A percentile compares a stretch with the other conserved stretches of the same genome.
These are phyloP conservation scores for Cyclotella choctawhatcheeana DNA, from an alignment of 108 stramenopile genomes.

Conservation along the genomic window DNA sequence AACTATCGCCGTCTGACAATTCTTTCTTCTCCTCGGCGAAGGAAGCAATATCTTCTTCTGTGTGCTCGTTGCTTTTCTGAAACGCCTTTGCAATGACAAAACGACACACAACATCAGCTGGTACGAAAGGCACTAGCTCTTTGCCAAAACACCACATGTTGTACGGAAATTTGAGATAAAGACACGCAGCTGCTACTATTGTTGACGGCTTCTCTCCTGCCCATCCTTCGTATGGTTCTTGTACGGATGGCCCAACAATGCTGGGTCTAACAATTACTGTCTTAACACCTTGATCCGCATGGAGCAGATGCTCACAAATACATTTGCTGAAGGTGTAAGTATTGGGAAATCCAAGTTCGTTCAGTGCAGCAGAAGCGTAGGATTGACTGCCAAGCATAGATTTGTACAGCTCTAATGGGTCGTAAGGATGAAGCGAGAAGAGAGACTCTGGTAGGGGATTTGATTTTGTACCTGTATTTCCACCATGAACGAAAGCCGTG, in stretches of 20 bases:
- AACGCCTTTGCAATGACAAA: slow-evolving; percentile 69
- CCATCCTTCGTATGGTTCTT: slow-evolving; percentile 83
- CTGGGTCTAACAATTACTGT: slow-evolving; percentile 86
- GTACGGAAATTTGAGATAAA: slow-evolving; percentile 76
- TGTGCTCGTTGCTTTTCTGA: slow-evolving; percentile 2
- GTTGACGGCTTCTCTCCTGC: slow-evolving; percentile 88
- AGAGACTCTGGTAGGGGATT: slow-evolving; percentile 67
- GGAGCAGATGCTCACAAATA: slow-evolving; percentile 84
- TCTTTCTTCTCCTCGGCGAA: slow-evolving; percentile 46
- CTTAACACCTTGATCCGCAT: slow-evolving; percentile 34
- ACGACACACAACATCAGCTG: slow-evolving; percentile 82
- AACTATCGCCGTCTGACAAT: slow-evolving; percentile 28
- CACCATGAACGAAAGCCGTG: slow-evolving; percentile 91
- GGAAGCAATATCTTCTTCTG: neutral
- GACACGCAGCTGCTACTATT: slow-evolving; percentile 81
- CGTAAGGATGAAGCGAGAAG: slow-evolving; percentile 61
- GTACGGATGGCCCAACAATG: slow-evolving; percentile 84
- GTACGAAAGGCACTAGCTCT: slow-evolving; percentile 72
- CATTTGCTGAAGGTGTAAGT: slow-evolving; percentile 91
- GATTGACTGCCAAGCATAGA: slow-evolving; percentile 81
- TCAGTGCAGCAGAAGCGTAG: slow-evolving; percentile 81
- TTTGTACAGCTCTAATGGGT: slow-evolving; percentile 71
- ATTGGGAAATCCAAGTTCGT: slow-evolving; percentile 79
- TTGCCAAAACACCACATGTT: slow-evolving; percentile 81
- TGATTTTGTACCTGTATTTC: slow-evolving; percentile 56